These are phyloP conservation scores for Exophiala mesophila DNA, from an alignment of 2,329 filamentous ascomycete genomes.

Conservation along the genomic window DNA sequence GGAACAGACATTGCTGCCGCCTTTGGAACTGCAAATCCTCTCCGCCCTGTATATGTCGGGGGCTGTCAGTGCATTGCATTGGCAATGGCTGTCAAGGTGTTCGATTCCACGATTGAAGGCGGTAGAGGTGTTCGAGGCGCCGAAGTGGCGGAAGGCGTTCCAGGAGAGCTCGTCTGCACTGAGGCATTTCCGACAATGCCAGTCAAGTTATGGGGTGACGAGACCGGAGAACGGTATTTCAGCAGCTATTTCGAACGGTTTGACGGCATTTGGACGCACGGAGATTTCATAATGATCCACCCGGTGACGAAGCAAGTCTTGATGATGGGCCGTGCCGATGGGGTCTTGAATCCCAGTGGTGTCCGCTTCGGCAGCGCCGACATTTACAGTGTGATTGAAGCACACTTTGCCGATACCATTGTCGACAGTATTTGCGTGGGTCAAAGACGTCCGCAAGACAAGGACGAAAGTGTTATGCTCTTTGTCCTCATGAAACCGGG, in stretches of 20 bases:
- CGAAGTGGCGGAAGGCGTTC: conserved; percentile 4
- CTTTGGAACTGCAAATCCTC: conserved; percentile 53
- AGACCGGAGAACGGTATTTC: conserved; percentile 19
- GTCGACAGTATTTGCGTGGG: conserved; percentile 7
- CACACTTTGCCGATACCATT: neutral
- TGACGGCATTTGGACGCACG: conserved; percentile 51
- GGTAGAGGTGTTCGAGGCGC: neutral
- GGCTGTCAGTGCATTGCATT: conserved; percentile 51
- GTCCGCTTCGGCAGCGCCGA: conserved; percentile 89
- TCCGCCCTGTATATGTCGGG: conserved; percentile 60
- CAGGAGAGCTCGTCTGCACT: conserved; percentile 43
- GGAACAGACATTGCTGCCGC: conserved; percentile 53
- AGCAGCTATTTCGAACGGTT: conserved; percentile 40
- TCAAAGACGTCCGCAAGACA: conserved; percentile 52
- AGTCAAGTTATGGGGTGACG: conserved; percentile 39
- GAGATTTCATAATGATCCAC: conserved; percentile 45
- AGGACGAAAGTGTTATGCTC: conserved; percentile 54
- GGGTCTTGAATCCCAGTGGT: conserved; percentile 68
- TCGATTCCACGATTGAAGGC: conserved; percentile 45
- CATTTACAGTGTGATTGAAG: conserved; percentile 67
- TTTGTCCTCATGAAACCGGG: conserved; percentile 58
- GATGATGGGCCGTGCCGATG: conserved; percentile 33
- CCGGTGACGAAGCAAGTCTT: neutral
- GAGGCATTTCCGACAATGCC: conserved; percentile 45
- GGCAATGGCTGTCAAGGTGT: conserved; percentile 53